Evolutionary conservation across 2,329 filamentous ascomycete species (phyloP), one percentile per base, ranked within the genome.

Genomic region (Sphaerostilbella broomeana): DNA sequence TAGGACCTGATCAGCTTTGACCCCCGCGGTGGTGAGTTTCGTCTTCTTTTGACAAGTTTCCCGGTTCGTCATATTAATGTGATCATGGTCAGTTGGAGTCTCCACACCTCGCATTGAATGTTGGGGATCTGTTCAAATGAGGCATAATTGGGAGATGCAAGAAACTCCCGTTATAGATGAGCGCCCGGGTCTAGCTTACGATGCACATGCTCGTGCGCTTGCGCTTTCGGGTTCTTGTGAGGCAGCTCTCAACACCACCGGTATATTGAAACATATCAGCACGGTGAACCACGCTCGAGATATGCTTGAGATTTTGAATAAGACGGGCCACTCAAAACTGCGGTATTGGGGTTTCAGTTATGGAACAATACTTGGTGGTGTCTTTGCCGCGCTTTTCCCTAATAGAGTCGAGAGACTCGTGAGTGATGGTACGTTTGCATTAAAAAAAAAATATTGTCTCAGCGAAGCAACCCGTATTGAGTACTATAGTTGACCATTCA

Each of bases 261-360:
- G 55, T 3, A 54, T 72, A 16, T 50, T 72, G 27, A 43, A 44
- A 4, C 64, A 72, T 44, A 54, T 66, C 8, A 60, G 67, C 44
- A 71, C 68, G 5, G 58, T 63, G 1, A 68, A 63, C 4, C 60
- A 66, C 25, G 69, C 67, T 0, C 55, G 68, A 13, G 69, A 73
- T 44, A 61, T 73, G 64, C 59, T 72, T 0, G 68, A 67, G 47
- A 65, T 73, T 9, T 51, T 70, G 12, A 41, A 63, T 21, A 57
- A 63, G 47, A 58, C 61, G 5, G 68, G 66, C 2, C 49, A 66
- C 37, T 52, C 59, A 4, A 66, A 62, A 53, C 56, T 73, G 6
- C 61, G 59, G 30, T 75, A 73, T 50, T 75, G 71, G 71, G 73
- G 72, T 1, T 68, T 74, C 42, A 74, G 70, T 46, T 76, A 76